Conservation (phyloP, 1,284 basidiomycete species). For the Rugosomyces carneus region DNA sequence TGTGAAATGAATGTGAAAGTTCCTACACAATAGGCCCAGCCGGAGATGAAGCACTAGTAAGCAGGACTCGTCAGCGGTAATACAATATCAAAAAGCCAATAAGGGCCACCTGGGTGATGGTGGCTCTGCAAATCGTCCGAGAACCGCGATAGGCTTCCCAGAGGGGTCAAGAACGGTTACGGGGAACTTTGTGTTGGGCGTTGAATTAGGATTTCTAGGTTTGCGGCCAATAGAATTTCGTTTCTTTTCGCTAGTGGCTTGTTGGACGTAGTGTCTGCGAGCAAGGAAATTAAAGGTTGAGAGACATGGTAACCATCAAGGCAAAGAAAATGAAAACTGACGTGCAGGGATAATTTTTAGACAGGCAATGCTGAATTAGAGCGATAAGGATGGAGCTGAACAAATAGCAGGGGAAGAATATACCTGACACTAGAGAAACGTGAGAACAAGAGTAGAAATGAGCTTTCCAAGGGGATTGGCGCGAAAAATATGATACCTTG, state of each 20-base stretch:
- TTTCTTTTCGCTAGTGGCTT: slow-evolving; percentile 78
- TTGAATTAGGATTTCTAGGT: slow-evolving; percentile 51
- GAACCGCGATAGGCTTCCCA: slow-evolving; percentile 18
- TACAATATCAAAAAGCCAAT: slow-evolving; percentile 17
- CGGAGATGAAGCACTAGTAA: slow-evolving; percentile 26
- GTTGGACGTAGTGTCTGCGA: slow-evolving; percentile 67
- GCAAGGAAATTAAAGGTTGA: slow-evolving; percentile 16
- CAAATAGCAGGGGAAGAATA: slow-evolving; percentile 10
- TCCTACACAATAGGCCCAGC: slow-evolving; percentile 28
- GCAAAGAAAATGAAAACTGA: slow-evolving; percentile 33
- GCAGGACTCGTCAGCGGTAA: slow-evolving; percentile 19
- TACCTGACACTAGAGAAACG: slow-evolving; percentile 58
- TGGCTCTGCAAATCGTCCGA: slow-evolving; percentile 20
- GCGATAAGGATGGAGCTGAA: slow-evolving; percentile 3
- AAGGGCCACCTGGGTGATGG: slow-evolving; percentile 20
- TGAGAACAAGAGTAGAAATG: neutral
- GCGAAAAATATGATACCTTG: slow-evolving; percentile 45
- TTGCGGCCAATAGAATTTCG: slow-evolving; percentile 52
- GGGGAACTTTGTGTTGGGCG: slow-evolving; percentile 37
- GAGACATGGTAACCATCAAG: slow-evolving; percentile 11
- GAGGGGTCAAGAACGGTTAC: slow-evolving; percentile 18
- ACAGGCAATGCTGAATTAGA: slow-evolving; percentile 58
- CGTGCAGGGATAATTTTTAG: slow-evolving; percentile 83
- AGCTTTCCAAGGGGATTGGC: neutral
- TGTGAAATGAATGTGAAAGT: slow-evolving; percentile 11